Conservation (phyloP, 495 filamentous ascomycete genomes). For the Penicillium argentinense region DNA sequence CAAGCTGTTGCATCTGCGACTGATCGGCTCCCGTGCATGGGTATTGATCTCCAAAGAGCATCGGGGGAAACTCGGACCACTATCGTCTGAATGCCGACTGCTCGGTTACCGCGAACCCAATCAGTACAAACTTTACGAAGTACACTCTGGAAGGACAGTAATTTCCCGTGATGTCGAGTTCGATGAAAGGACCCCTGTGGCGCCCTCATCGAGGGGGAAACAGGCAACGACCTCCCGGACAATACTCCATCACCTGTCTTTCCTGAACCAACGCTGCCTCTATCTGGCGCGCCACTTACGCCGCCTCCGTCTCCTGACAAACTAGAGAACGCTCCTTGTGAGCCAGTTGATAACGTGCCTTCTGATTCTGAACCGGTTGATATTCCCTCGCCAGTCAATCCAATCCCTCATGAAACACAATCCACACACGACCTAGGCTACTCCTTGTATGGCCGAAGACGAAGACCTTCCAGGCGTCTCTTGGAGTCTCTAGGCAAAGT, state of each 20-base stretch:
- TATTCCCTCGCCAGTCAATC: too few relatives aligned
- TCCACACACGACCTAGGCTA: conserved; percentile 2
- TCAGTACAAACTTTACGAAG: conserved; percentile 4
- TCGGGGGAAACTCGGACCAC: conserved; percentile 3
- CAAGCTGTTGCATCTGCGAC: conserved; percentile 3
- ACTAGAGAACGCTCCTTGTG: not conserved
- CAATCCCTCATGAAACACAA: not conserved
- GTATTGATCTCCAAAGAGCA: conserved; percentile 6
- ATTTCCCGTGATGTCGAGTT: conserved; percentile 2
- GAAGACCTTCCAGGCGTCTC: conserved; percentile 1
- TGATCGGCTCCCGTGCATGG: conserved; percentile 3
- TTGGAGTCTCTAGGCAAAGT: conserved; percentile 5
- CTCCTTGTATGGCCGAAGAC: conserved; percentile 1
- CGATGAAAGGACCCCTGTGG: too few relatives aligned
- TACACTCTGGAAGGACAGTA: not conserved
- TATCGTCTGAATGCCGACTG: conserved; percentile 6
- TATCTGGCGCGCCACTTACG: not conserved
- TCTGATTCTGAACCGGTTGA: too few relatives aligned
- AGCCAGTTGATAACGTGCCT: not conserved
- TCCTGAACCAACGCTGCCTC: not conserved
- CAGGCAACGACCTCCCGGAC: conserved; percentile 3
- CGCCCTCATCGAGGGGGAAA: conserved; percentile 4
- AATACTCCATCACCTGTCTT: not conserved
- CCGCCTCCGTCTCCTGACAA: not conserved
- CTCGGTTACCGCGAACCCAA: conserved; percentile 3